A percentile compares a stretch with the other conserved stretches of the same genome.
Evolutionary conservation across 495 filamentous ascomycete genomes (phyloP).

Genomic region (Lophiostoma macrostomum): DNA sequence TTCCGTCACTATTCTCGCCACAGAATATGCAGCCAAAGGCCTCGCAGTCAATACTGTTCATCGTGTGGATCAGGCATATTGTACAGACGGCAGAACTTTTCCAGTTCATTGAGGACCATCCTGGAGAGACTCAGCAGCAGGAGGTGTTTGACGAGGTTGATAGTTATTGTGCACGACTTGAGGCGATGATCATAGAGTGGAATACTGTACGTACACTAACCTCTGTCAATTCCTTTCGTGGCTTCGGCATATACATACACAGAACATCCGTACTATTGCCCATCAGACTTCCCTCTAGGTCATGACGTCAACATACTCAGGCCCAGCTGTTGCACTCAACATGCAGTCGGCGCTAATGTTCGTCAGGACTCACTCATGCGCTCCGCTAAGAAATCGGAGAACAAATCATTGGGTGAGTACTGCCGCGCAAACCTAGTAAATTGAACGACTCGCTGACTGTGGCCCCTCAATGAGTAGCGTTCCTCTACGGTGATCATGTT

Average conservation of each 20-base stretch:
- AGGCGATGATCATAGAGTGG: slow-evolving; percentile 8
- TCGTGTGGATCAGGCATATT: slow-evolving; percentile 2
- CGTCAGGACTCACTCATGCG: too few relatives aligned
- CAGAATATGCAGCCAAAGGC: not conserved
- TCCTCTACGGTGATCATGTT: slow-evolving; percentile 2
- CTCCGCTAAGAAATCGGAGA: not conserved
- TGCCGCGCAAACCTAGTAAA: too few relatives aligned
- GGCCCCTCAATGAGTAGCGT: too few relatives aligned
- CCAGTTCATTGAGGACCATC: not conserved
- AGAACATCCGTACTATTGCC: too few relatives aligned
- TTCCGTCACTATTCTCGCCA: not conserved
- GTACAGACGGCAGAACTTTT: slow-evolving; percentile 10
- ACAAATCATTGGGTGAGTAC: too few relatives aligned
- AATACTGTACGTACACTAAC: slow-evolving; percentile 4
- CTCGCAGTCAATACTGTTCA: not conserved
- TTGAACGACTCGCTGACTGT: too few relatives aligned
- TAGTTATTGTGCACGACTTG: not conserved
- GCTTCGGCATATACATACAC: too few relatives aligned
- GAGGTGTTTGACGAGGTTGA: not conserved
- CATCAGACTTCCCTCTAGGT: too few relatives aligned
- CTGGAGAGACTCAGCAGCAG: not conserved
- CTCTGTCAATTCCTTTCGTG: too few relatives aligned
- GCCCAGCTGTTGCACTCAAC: too few relatives aligned
- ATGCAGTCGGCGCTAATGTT: too few relatives aligned
- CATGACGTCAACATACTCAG: too few relatives aligned